phyloP scores from a whole-genome alignment of 202 grass and related monocot genomes.

The Setaria italica region DNA sequence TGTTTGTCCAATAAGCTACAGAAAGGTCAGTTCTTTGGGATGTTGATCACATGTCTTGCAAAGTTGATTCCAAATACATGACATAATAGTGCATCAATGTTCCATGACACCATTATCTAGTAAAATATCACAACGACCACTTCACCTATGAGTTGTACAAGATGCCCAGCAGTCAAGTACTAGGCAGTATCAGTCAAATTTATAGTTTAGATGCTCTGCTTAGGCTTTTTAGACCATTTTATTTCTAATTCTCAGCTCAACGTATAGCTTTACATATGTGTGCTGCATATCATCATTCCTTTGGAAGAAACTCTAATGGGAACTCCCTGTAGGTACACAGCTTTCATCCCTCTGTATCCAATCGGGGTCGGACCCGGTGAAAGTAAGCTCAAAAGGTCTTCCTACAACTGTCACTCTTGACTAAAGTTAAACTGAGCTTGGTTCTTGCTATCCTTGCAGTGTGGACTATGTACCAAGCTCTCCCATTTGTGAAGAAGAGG shows the following conservation, averaged over 20 bases:
- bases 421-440: background rate
- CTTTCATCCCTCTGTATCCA: slow-evolving; percentile 90
- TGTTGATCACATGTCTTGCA: background rate
- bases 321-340: slow-evolving; percentile 71
- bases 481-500: slow-evolving; percentile 79
- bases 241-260: background rate
- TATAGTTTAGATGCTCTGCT: background rate
- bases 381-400: slow-evolving; percentile 64
- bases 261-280: background rate
- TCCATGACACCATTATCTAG: background rate
- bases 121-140: background rate
- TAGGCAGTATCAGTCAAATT: too few species aligned
- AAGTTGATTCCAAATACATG: background rate
- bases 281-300: background rate
- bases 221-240: background rate
- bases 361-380: slow-evolving; percentile 88
- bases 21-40: background rate
- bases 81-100: background rate
- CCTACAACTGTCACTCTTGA: background rate
- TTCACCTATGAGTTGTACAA: background rate
- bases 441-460: slow-evolving; percentile 52
- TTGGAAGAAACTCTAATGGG: slow-evolving; percentile 23
- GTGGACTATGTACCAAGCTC: slow-evolving; percentile 90
- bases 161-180: background rate
- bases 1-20: background rate